Evolutionary conservation across 148 eudicot species (phyloP).

Genomic region (Nepenthes mirabilis): DNA sequence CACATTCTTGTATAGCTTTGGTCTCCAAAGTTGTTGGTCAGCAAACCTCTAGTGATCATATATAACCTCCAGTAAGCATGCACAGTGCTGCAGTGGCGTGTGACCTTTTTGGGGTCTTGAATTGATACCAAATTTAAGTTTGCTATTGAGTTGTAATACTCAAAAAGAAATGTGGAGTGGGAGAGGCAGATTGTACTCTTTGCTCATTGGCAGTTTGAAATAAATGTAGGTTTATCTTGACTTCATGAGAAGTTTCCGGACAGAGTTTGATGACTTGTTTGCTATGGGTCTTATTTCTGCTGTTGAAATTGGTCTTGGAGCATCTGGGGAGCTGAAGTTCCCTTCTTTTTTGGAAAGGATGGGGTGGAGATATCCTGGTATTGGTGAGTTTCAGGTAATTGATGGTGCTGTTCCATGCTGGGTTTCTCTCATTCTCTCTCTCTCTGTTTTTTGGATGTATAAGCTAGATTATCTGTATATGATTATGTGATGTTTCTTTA

Average conservation of each 20-base stretch:
- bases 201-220: slow-evolving; percentile 4
- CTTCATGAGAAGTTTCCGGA: slow-evolving; percentile 74
- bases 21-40: too few species aligned
- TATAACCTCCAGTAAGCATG: too few species aligned
- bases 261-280: slow-evolving; percentile 50
- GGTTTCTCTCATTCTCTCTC: too few species aligned
- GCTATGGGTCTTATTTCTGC: slow-evolving; percentile 36
- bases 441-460: too few species aligned
- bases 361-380: slow-evolving; percentile 72
- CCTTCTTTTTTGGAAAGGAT: slow-evolving; percentile 48
- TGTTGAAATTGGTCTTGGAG: slow-evolving; percentile 58
- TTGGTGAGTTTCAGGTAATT: slow-evolving; percentile 83
- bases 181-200: slow-evolving; percentile 2
- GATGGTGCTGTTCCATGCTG: slow-evolving; percentile 4
- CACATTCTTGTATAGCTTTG: too few species aligned
- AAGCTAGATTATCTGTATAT: too few species aligned
- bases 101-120: neutral
- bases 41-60: too few species aligned
- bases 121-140: neutral
- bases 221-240: slow-evolving; percentile 55
- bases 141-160: neutral
- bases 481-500: too few species aligned
- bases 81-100: too few species aligned
- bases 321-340: slow-evolving; percentile 55
- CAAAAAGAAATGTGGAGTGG: neutral